A percentile compares a stretch with the other conserved stretches of the same genome.
phyloP scores from a whole-genome alignment of 768 basidiomycete species.

The Calocera cornea region DNA sequence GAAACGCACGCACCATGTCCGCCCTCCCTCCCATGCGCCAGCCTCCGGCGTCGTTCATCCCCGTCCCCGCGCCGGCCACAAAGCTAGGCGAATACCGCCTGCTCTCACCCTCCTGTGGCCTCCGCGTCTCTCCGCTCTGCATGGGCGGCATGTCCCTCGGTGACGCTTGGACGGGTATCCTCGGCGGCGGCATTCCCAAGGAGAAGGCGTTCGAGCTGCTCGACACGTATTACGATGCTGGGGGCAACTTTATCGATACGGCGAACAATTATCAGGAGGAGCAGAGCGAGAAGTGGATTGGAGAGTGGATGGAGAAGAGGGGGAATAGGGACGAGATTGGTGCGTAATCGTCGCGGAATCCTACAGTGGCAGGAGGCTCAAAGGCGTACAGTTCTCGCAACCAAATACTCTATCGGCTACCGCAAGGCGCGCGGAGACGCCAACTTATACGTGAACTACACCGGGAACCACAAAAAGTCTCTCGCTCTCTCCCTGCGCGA shows the following conservation, averaged over 20 bases:
- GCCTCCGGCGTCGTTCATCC: neutral
- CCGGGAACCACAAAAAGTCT: conserved; percentile 31
- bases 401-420: conserved; percentile 12
- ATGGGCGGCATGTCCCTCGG: conserved; percentile 36
- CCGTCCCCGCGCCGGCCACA: conserved; percentile 11
- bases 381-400: conserved; percentile 10
- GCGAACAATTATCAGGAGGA: conserved; percentile 23
- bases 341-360: conserved; percentile 10
- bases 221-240: conserved; percentile 20
- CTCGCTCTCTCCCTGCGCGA: conserved; percentile 22
- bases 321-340: conserved; percentile 30
- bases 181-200: conserved; percentile 35
- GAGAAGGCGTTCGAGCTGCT: conserved; percentile 28
- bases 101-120: conserved; percentile 28
- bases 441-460: conserved; percentile 26
- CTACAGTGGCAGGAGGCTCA: conserved; percentile 14
- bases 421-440: neutral
- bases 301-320: conserved; percentile 31
- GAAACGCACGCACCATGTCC: neutral
- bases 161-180: conserved; percentile 25
- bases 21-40: neutral
- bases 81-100: conserved; percentile 25
- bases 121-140: conserved; percentile 35
- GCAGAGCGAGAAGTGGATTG: conserved; percentile 26
- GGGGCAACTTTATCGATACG: conserved; percentile 24